A percentile compares a stretch with the other conserved stretches of the same genome.
These are phyloP conservation scores for Diaporthe helianthi DNA, from an alignment of 2,329 filamentous ascomycete genomes.

Conservation along the genomic window DNA sequence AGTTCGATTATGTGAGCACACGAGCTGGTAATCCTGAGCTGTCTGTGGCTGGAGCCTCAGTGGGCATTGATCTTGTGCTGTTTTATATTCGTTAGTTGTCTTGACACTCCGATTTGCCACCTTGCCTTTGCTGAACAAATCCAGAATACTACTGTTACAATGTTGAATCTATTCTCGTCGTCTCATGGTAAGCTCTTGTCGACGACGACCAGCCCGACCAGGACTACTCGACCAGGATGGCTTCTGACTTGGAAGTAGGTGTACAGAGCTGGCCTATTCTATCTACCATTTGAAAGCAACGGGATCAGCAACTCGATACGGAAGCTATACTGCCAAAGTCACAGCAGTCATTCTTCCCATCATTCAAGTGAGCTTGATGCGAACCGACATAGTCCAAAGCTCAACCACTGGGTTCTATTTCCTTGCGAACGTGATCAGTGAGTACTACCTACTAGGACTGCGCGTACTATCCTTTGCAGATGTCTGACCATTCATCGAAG, in stretches of 20 bases:
- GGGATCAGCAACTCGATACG: constrained; percentile 34
- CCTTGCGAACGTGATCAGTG: constrained; percentile 48
- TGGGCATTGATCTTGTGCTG: constrained; percentile 50
- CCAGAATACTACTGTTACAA: constrained; percentile 59
- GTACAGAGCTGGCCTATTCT: constrained; percentile 46
- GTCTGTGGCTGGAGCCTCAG: constrained; percentile 50
- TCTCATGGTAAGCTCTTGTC: constrained; percentile 51
- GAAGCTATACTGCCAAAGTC: constrained; percentile 43
- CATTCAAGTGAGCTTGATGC: constrained; percentile 45
- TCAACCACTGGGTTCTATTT: constrained; percentile 43
- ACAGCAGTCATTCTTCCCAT: constrained; percentile 47
- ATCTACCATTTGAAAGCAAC: constrained; percentile 44
- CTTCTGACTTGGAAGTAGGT: constrained; percentile 40
- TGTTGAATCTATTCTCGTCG: constrained; percentile 53
- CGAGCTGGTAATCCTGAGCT: constrained; percentile 49
- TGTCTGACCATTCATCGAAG: constrained; percentile 38
- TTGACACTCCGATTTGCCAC: too few species aligned
- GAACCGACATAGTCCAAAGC: constrained; percentile 40
- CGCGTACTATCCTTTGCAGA: not conserved
- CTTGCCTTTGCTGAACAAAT: constrained; percentile 30
- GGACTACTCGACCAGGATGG: too few species aligned
- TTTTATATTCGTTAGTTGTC: constrained; percentile 55
- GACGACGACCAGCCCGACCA: not conserved
- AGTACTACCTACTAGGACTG: constrained; percentile 33
- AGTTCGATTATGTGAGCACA: constrained; percentile 46